Base-by-base conservation (phyloP, 2,329 filamentous ascomycete genomes). In the Calonectria ilicicola region DNA sequence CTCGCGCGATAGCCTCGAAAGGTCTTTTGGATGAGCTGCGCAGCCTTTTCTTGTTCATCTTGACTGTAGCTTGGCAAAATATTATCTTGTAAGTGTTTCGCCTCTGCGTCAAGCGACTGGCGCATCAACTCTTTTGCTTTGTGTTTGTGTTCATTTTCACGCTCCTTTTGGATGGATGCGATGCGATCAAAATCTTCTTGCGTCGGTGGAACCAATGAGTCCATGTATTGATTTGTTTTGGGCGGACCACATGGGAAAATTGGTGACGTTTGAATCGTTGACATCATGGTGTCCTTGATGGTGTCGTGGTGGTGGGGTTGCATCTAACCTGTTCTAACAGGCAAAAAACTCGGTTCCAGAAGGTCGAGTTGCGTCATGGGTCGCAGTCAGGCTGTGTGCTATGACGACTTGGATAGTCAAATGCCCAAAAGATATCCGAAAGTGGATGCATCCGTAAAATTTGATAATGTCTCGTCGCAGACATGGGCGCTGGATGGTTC, bases 1-100 rank as follows among this genome's bases (percentile, higher is more conserved):
- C 95, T 89, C 62, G 91, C 89, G 67, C 93, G 89, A 82, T 97
- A 94, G 7, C 95, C 94, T 40, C 95, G 89, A 81, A 95, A 97
- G 29, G 92, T 93, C 76, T 92, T 91, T 85, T 95, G 91, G 58
- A 93, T 92, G 29, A 91, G 79, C 26, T 84, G 85, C 4, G 90
- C 91, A 2, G 91, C 91, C 63, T 86, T 84, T 29, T 83, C 80
- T 32, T 78, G 76, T 51, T 80, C 80, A 38, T 78, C 63, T 19
- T 75, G 69, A 14, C 53, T 72, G 6, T 44, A 42, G 10, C 56
- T 67, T 12, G 70, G 74, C 73, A 68, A 71, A 65, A 68, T 76
- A 69, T 76, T 78, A 29, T 49, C 32, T 17, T 72, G 72, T 68
- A 77, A 68, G 17, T 75, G 74, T 56, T 82, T 80, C 51, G 77